Percentiles rank a stretch among this genome's conserved stretches.
These are phyloP conservation scores for Termitomyces sp. DNA, from an alignment of 768 basidiomycete species.

Conservation along the genomic window DNA sequence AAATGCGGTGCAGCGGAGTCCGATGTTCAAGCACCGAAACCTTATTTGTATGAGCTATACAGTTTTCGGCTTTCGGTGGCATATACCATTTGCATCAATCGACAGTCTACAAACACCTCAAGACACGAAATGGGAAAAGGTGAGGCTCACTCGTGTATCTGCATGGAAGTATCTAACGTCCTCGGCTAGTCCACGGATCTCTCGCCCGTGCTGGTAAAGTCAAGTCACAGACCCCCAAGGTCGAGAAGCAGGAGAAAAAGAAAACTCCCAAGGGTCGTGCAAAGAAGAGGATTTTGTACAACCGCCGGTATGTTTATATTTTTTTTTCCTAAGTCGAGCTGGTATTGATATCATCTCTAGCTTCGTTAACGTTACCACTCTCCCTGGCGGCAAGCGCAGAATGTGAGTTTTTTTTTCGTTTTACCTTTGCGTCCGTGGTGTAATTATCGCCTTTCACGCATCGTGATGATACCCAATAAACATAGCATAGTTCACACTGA, in stretches of 20 bases:
- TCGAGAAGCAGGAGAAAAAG: conserved; percentile 99
- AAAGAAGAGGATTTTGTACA: conserved; percentile 61
- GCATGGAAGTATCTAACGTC: background rate
- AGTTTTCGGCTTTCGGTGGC: background rate
- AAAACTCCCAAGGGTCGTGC: conserved; percentile 96
- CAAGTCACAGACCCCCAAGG: conserved; percentile 97
- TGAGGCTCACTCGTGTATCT: conserved; percentile 15
- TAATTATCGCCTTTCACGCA: background rate
- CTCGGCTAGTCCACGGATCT: conserved; percentile 84
- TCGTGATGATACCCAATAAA: conserved; percentile 52
- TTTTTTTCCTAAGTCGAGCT: conserved; percentile 13
- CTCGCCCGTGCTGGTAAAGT: conserved; percentile 99
- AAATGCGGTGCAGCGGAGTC: background rate
- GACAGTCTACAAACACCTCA: conserved; percentile 32
- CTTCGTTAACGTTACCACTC: conserved; percentile 91
- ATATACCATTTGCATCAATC: background rate
- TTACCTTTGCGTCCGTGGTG: background rate
- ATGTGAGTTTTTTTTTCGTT: conserved; percentile 60
- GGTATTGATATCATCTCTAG: conserved; percentile 64
- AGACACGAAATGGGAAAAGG: conserved; percentile 70
- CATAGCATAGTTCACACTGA: conserved; percentile 98
- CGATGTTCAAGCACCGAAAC: background rate
- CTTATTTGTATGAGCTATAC: background rate
- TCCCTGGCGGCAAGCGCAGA: conserved; percentile 89
- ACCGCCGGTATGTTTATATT: conserved; percentile 3